Evolutionary conservation across 805 yeast species (phyloP), one percentile per base, ranked within the genome.

Genomic region (Kazachstania viticola): DNA sequence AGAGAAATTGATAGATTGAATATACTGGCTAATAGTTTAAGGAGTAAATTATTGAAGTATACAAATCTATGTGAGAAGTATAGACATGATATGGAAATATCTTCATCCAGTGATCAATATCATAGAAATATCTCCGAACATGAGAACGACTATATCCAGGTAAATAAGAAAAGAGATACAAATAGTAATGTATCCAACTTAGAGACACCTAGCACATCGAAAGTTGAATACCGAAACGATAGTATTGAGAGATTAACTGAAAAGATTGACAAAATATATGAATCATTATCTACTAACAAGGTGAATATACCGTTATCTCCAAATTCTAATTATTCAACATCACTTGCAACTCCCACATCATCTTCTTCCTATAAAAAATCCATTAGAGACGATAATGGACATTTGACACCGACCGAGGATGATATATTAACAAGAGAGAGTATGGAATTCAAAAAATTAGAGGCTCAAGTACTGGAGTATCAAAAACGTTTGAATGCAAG

Each of bases 11-110:
- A 32, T n/a, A 38, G 57, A 36, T 40, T 55, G n/a, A 54, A 52
- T 34, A 44, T 47, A 0, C 40, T 50, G 28, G 58, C 58, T 4
- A 55, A 49, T 17, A 56, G 55, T 1, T 33, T 60, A 17, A 51
- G 58, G 31, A 54, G 48, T 13, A 60, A 60, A 37, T 41, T 59
- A 31, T 33, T 55, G 28, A 59, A 60, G 35, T 60, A 60, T 37
- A 58, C 54, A 18, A 55, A 46, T 31, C 39, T 50, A 24, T 55
- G 54, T 38, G 30, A 31, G 21, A 15, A 28, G 4, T 28, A 28
- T 24, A 23, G 23, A 19, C 24, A 18, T 14, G 22, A 24, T 17
- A 19, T 13, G 12, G 24, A 21, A 17, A n/a, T n/a, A n/a, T n/a
- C n/a, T n/a, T 26, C 23, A 12, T n/a, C 27, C 17, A 34, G 15